Percentiles rank a stretch among this genome's conserved stretches.
These are phyloP conservation scores for Cyclotella choctawhatcheeana DNA, from an alignment of 108 stramenopile genomes.

Conservation along the genomic window DNA sequence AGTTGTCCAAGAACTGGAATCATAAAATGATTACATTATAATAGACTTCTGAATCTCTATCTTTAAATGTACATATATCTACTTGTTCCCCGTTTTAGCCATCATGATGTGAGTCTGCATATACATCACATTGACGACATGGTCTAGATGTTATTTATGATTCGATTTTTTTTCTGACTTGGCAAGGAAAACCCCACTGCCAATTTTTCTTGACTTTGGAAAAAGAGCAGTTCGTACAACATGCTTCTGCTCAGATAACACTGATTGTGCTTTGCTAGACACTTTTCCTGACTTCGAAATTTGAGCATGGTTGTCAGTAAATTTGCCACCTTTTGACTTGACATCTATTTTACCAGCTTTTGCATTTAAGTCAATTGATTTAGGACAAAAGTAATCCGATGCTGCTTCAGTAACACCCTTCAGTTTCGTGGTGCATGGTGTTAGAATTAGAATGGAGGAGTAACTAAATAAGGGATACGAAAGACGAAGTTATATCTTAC, in stretches of 20 bases:
- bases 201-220: neutral
- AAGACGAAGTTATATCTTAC: too few relatives aligned
- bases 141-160: neutral
- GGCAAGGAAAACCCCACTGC: neutral
- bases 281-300: slow-evolving; percentile 9
- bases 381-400: neutral
- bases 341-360: neutral
- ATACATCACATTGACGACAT: neutral
- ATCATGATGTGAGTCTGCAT: too few relatives aligned
- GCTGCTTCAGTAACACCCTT: neutral
- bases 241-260: neutral
- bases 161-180: neutral
- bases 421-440: too few relatives aligned
- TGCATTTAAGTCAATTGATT: neutral
- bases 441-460: too few relatives aligned
- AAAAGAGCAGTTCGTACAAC: too few relatives aligned
- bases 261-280: neutral
- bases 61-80: too few relatives aligned
- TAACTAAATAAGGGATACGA: too few relatives aligned
- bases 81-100: too few relatives aligned
- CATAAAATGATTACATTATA: neutral
- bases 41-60: too few relatives aligned
- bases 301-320: neutral
- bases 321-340: neutral
- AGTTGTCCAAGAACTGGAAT: slow-evolving; percentile 17